Conservation (phyloP, 2,329 filamentous ascomycete species). For the Colletotrichum graminicola region DNA sequence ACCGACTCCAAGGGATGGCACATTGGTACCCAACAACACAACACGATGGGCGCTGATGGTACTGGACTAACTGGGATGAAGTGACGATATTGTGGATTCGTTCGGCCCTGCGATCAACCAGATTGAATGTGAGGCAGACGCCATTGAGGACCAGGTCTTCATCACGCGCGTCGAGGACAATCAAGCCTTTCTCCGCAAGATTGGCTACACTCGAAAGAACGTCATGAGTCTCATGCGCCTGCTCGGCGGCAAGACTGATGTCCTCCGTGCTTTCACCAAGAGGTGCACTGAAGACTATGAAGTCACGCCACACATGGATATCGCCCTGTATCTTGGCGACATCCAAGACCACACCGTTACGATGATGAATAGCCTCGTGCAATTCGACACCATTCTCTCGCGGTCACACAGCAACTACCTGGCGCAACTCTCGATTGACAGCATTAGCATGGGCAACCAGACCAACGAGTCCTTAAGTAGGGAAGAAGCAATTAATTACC, state of each 20-base stretch:
- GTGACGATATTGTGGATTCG: slow-evolving; percentile 95
- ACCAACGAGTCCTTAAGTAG: slow-evolving; percentile 93
- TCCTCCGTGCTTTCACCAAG: slow-evolving; percentile 97
- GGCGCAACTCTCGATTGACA: slow-evolving; percentile 92
- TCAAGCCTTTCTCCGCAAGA: slow-evolving; percentile 86
- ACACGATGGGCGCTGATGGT: not conserved
- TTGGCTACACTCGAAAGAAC: slow-evolving; percentile 91
- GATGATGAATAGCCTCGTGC: slow-evolving; percentile 95
- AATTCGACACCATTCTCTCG: slow-evolving; percentile 98
- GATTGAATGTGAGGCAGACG: slow-evolving; percentile 88
- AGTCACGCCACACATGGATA: slow-evolving; percentile 94
- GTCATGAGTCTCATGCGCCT: slow-evolving; percentile 93
- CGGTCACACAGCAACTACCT: slow-evolving; percentile 96
- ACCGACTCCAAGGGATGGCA: not conserved
- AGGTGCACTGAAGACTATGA: slow-evolving; percentile 98
- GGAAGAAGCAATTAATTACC: too few relatives aligned
- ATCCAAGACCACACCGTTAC: slow-evolving; percentile 99
- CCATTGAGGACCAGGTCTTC: slow-evolving; percentile 95
- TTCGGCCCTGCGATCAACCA: slow-evolving; percentile 91
- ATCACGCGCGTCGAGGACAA: slow-evolving; percentile 92
- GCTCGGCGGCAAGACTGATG: slow-evolving; percentile 94
- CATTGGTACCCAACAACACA: not conserved
- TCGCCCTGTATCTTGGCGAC: slow-evolving; percentile 94
- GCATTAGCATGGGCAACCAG: slow-evolving; percentile 86
- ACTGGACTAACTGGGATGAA: slow-evolving; percentile 48